Evolutionary conservation across 331 rosid species (phyloP), one percentile per base, ranked within the genome.

Genomic region (Ulmus americana): DNA sequence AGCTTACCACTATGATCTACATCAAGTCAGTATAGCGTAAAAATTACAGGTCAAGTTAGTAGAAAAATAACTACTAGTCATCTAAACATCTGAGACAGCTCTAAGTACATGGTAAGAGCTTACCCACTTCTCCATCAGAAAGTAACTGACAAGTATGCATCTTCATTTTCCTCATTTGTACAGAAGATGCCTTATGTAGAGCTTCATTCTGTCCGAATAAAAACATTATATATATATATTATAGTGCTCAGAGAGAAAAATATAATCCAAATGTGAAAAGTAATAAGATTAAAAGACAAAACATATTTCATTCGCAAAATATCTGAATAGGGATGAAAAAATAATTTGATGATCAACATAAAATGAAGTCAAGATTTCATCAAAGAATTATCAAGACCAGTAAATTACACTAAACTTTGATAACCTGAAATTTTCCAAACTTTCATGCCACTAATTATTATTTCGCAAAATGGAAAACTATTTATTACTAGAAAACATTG

Each of bases 141-240:
- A 71, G 82, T 63, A 59, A 60, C 75, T 73, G 69, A 64, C 38
- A 10, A 9, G 42, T 60, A 50, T 44, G 45, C 63, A 41, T 76
- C 62, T 63, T 70, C 14, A 52, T 72, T 72, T 77, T 77, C 74
- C 59, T 71, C 79, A 71, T 79, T 60, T 73, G 81, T 69, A 74
- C 43, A 61, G 65, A 55, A 64, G 80, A 59, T 12, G 35, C 71
- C 40, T 79, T 72, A 11, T 63, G 83, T 75, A 94, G 79, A 61
- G 73, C 81, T 56, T 75, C 80, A 71, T 81, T 81, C 99, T 94
- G 97, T 78, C 79, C 79, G 56, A 84, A 76, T 76, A 70, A 43
- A 45, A 67, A 68, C 28, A 6, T 11, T 38, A 59, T 54, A 79
- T 69, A 65, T 46, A 74, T 48, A 58, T 49, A 64, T 16, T 18